Evolutionary conservation across 805 yeast genomes (phyloP), one percentile per base, ranked within the genome.

Genomic region (Zygotorulaspora danielsina): DNA sequence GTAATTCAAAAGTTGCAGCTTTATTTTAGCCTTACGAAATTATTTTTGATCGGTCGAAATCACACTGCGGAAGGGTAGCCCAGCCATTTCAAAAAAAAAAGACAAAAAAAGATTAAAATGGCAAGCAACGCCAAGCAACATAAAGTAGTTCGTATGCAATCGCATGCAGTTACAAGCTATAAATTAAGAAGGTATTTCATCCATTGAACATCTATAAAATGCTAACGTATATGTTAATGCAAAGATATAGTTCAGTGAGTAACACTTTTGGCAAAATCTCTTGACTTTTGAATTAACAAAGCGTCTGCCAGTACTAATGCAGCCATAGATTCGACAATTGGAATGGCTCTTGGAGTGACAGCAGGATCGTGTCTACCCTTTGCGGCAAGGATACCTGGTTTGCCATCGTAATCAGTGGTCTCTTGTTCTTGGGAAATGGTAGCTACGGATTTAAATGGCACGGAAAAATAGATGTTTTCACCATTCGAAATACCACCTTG

Each of bases 401-500:
- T 73, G 55, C 98, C 98, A 18, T 84, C 89, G 67, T 89, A 93
- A 34, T 93, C 76, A 19, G 87, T 77, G 12, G 98, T 93, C 29
- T 72, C 66, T 71, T 93, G 98, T 56, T 84, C 93, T 71, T 89
- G 94, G 37, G 93, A 79, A 52, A 93, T 93, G 29, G 98, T 93
- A 36, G 98, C 98, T 12, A 96, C 97, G 2, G 97, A 89, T 71
- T 93, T 93, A 78, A 93, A 93, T 3, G 97, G 97, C 32, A 93
- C 90, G 18, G 85, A 82, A 65, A 93, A 93, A 70, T 84, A 93
- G 57, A 93, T 84, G 66, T 84, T 75, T 66, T 93, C 98, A 53
- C 98, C 98, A 61, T 93, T 93, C 37, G 95, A 70, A 59, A 93
- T 93, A 59, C 98, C 98, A 59, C 98, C 98, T 72, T 93, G 98